Evolutionary conservation across 768 basidiomycete species (phyloP), one percentile per base, ranked within the genome.

Genomic region (Auricularia heimuer): DNA sequence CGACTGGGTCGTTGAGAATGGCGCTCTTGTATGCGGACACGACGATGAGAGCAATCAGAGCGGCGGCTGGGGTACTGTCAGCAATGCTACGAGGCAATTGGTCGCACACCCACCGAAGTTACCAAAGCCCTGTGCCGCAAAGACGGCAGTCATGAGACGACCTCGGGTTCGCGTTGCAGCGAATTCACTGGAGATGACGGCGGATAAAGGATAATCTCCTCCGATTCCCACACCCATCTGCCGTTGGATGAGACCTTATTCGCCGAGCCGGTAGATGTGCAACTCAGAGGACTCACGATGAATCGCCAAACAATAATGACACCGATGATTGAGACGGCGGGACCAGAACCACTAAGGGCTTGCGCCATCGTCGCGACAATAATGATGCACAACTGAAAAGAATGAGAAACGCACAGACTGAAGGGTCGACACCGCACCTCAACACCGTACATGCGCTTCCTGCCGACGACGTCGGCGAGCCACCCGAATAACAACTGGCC

Each of bases 131-230:
- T 95, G 93, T 62, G 81, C 76, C 0, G 93, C 86, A 68, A 94
- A 95, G 0, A 94, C 91, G 6, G 88, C 90, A 1, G 88, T 87
- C 91, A 96, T 94, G 75, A 96, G 85, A 29, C 92, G 81, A 58
- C 93, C 93, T 68, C 93, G 85, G 60, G 80, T 84, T 54, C 82
- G 82, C 18, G 86, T 88, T 0, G 90, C 81, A 1, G 93, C 88
- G 69, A 94, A 96, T 72, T 96, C 93, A 37, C 90, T 92, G 3
- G 92, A 86, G 70, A 95, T 94, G 70, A 92, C 87, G 18, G 93
- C 89, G 62, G 83, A 85, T 0, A 94, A 73, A 4, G 93, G 93
- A 72, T 95, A 94, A 70, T 95, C 93, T 18, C 93, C 93, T 3
- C 92, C 93, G 18, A 94, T 90, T 4, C 93, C 92, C 2, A 93